Conservation (phyloP, 1,284 basidiomycete genomes). For the Ustilago sp. region DNA sequence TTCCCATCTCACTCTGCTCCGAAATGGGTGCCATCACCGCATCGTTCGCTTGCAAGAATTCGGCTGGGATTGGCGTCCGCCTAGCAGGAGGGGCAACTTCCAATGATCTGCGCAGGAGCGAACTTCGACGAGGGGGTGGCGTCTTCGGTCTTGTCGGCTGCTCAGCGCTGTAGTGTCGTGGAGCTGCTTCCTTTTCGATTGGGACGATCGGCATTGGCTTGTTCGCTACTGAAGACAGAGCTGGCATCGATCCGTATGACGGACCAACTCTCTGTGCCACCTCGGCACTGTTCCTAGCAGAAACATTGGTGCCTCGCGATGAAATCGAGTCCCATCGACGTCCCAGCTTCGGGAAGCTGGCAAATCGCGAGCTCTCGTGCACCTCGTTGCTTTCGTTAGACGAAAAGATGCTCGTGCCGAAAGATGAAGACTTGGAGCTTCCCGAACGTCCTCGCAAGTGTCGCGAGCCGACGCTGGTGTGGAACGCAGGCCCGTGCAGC, state of each 20-base stretch:
- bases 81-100: constrained; percentile 10
- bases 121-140: constrained; percentile 43
- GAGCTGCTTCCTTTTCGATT: background rate
- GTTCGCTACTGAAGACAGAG: constrained; percentile 6
- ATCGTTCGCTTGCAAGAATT: constrained; percentile 25
- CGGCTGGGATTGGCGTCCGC: constrained; percentile 22
- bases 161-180: background rate
- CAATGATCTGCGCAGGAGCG: constrained; percentile 26
- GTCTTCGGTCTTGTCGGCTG: constrained; percentile 5
- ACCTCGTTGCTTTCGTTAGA: constrained; percentile 23
- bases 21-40: constrained; percentile 44
- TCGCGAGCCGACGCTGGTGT: constrained; percentile 27
- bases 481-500: constrained; percentile 23
- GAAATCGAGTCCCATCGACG: constrained; percentile 52
- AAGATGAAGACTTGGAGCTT: constrained; percentile 43
- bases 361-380: constrained; percentile 29
- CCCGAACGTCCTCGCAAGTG: constrained; percentile 40
- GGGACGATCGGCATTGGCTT: constrained; percentile 17
- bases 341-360: constrained; percentile 22
- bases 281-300: constrained; percentile 36
- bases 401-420: constrained; percentile 41
- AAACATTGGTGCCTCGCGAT: constrained; percentile 36
- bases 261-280: constrained; percentile 9
- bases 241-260: constrained; percentile 12
- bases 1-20: constrained; percentile 46